phyloP scores from a whole-genome alignment of 257 asterid genomes.

The Gynochthodes officinalis region DNA sequence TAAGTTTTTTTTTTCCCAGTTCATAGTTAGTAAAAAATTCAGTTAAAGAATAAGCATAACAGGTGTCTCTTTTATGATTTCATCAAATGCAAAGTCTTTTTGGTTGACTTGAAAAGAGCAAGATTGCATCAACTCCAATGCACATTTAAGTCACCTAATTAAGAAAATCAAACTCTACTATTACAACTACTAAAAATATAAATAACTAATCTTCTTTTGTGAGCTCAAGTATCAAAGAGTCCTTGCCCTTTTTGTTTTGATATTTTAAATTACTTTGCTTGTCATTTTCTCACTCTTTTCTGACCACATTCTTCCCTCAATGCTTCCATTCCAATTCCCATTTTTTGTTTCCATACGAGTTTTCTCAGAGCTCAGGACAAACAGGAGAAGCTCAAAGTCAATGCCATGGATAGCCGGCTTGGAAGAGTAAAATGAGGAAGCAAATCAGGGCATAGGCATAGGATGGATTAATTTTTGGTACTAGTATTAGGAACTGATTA shows the following conservation, averaged over 20 bases:
- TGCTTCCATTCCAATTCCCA: conserved; percentile 42
- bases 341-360: conserved; percentile 26
- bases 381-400: conserved; percentile 37
- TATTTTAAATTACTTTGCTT: conserved; percentile 1
- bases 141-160: conserved; percentile 46
- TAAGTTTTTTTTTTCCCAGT: not conserved
- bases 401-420: conserved; percentile 23
- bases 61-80: conserved; percentile 28
- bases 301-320: conserved; percentile 43
- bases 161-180: conserved; percentile 24
- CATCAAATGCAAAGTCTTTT: conserved; percentile 36
- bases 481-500: not conserved
- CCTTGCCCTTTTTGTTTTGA: conserved; percentile 4
- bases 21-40: not conserved
- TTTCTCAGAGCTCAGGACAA: conserved; percentile 31
- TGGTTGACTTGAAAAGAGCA: conserved; percentile 53
- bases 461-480: conserved; percentile 11
- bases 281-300: conserved; percentile 21
- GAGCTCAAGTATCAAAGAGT: conserved; percentile 19
- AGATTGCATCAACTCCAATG: conserved; percentile 49
- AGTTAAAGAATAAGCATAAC: conserved; percentile 7
- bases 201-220: conserved; percentile 10
- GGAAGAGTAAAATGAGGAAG: conserved; percentile 7
- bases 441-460: conserved; percentile 7
- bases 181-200: conserved; percentile 18